Conservation (phyloP, 371 early-diverging fungal species). For the Vairimorpha necatrix region DNA sequence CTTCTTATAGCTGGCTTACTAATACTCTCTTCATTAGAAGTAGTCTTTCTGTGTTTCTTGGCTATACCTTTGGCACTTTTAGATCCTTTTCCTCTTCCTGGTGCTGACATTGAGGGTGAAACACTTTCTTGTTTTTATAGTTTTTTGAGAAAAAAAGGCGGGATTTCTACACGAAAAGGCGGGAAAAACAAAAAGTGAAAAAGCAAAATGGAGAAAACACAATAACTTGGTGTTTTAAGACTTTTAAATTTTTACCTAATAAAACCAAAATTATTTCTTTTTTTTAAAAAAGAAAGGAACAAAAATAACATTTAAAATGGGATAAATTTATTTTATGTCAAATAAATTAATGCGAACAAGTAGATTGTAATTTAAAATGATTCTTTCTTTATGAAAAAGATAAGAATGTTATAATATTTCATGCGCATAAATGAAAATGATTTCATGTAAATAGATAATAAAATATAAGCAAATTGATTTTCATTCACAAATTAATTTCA, state of each 20-base stretch:
- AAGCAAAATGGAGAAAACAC: background rate
- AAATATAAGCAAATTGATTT: too few species aligned
- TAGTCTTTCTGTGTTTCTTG: conserved; percentile 83
- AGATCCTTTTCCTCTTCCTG: conserved; percentile 45
- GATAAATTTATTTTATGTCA: too few species aligned
- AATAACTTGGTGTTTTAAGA: background rate
- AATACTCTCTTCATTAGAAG: conserved; percentile 69
- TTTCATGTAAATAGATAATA: too few species aligned
- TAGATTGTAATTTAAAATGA: too few species aligned
- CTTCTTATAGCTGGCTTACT: conserved; percentile 99
- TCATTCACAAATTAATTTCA: too few species aligned
- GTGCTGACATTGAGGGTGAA: background rate
- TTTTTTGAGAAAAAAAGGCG: conserved; percentile 1
- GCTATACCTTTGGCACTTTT: conserved; percentile 90
- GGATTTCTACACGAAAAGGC: background rate
- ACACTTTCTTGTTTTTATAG: background rate
- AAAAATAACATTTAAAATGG: too few species aligned
- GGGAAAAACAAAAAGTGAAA: background rate
- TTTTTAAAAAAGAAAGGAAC: too few species aligned
- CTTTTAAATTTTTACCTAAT: too few species aligned
- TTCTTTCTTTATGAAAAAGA: too few species aligned
- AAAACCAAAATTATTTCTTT: too few species aligned
- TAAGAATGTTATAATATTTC: too few species aligned
- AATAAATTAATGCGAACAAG: background rate
- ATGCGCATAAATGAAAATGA: too few species aligned